phyloP scores from a whole-genome alignment of 805 yeast species.

The Yamadazyma akitaensis region DNA sequence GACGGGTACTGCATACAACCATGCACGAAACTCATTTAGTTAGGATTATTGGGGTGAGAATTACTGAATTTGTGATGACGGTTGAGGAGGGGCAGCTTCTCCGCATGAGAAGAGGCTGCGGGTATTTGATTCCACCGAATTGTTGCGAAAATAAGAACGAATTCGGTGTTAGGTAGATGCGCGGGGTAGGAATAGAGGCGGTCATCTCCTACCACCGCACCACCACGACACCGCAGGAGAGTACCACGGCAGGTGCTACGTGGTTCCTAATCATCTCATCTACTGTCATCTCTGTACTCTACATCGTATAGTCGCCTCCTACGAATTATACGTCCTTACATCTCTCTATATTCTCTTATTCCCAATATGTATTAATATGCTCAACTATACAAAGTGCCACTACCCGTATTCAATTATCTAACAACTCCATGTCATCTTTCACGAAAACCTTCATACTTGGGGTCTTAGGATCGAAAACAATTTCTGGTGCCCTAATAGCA shows the following conservation, averaged over 20 bases:
- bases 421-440: slow-evolving; percentile 15
- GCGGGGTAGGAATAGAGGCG: background rate
- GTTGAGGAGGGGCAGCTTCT: background rate
- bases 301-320: too few relatives aligned
- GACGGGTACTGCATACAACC: too few relatives aligned
- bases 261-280: too few relatives aligned
- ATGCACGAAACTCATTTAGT: too few relatives aligned
- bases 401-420: slow-evolving; percentile 4
- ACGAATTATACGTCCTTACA: background rate
- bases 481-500: slow-evolving; percentile 18
- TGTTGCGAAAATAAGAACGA: slow-evolving; percentile 1
- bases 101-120: background rate
- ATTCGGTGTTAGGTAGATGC: slow-evolving; percentile 2
- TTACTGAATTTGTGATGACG: background rate
- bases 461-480: slow-evolving; percentile 16
- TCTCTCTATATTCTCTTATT: background rate
- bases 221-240: too few relatives aligned
- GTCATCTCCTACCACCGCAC: too few relatives aligned
- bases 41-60: background rate
- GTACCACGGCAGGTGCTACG: too few relatives aligned
- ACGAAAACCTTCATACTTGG: slow-evolving; percentile 18
- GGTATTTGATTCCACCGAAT: background rate
- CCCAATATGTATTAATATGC: slow-evolving; percentile 11
- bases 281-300: too few relatives aligned
- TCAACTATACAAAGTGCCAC: slow-evolving; percentile 10